Evolutionary conservation across 495 filamentous ascomycete species (phyloP).

Genomic region (Lasiosphaeria ovina): DNA sequence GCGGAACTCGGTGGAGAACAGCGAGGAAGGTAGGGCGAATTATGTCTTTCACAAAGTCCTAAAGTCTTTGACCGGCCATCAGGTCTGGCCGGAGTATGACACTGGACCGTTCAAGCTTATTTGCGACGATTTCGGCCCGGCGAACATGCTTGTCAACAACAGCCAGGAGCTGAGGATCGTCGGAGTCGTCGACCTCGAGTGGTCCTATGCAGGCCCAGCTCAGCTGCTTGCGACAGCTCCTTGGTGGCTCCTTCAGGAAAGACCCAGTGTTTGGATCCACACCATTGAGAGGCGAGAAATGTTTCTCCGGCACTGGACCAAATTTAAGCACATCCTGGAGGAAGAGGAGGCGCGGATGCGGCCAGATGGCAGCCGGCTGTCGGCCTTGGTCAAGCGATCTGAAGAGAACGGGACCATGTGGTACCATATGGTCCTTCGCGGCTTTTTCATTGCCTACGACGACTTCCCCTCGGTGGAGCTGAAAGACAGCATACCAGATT

Average conservation of each 20-base stretch:
- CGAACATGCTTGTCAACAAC: background rate
- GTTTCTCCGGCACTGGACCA: background rate
- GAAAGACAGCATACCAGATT: background rate
- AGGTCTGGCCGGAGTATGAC: constrained; percentile 3
- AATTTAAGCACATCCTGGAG: background rate
- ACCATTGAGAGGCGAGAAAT: background rate
- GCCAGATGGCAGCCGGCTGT: background rate
- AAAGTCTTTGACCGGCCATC: constrained; percentile 1
- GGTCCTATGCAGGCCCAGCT: background rate
- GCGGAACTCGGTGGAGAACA: background rate
- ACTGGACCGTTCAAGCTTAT: background rate
- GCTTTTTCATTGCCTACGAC: background rate
- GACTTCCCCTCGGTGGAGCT: background rate
- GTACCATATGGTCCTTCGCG: constrained; percentile 1
- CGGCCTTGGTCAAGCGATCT: background rate
- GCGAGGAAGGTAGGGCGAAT: background rate
- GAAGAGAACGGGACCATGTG: background rate
- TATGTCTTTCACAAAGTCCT: constrained; percentile 1
- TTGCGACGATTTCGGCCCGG: constrained; percentile 4
- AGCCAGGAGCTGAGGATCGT: background rate
- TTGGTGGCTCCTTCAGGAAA: constrained; percentile 6
- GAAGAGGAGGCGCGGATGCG: background rate
- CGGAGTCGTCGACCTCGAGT: background rate
- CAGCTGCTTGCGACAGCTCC: constrained; percentile 2
- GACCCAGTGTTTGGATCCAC: background rate